Evolutionary conservation across 2,329 filamentous ascomycete species (phyloP), one percentile per base, ranked within the genome.

Genomic region (Bipolaris cookei): DNA sequence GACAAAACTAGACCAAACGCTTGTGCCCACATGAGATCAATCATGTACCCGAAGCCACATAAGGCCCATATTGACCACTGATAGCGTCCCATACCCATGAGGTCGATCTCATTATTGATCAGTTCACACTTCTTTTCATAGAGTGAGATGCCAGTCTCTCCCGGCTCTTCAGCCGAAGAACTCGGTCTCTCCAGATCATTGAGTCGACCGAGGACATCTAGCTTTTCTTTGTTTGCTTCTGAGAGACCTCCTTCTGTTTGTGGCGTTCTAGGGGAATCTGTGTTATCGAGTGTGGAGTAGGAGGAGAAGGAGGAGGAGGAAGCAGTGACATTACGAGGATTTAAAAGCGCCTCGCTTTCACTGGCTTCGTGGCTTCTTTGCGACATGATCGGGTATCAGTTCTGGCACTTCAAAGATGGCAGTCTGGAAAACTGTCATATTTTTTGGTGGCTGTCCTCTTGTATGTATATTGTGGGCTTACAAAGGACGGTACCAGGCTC

Each of bases 21-120:
- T 61, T 86, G 84, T 3, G 84, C 83, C 82, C 83, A 86, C 44
- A 84, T 75, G 21, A 86, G 70, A 61, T 86, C 84, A 35, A 86
- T 76, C 38, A 84, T 70, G 64, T 84, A 85, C 1, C 83, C 83
- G 34, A 84, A 81, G 34, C 83, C 83, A 59, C 83, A 85, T 0
- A 85, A 71, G 3, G 70, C 64, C 82, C 82, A 85, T 44, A 82
- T 74, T 61, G 76, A 81, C 81, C 81, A 83, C 62, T 84, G 82
- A 57, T 84, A 84, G 51, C 70, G 73, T 3, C 82, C 82, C 80
- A 85, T 83, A 37, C 83, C 82, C 59, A 82, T 80, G 35, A 67
- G 61, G 53, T 85, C 81, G 56, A 85, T 81, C 67, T 84, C 82
- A 10, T 72, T 73, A 56, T 80, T 79, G 62, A 81, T 75, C 11